Conservation (phyloP, 2,329 filamentous ascomycete genomes). For the Elsinoe necatrix region DNA sequence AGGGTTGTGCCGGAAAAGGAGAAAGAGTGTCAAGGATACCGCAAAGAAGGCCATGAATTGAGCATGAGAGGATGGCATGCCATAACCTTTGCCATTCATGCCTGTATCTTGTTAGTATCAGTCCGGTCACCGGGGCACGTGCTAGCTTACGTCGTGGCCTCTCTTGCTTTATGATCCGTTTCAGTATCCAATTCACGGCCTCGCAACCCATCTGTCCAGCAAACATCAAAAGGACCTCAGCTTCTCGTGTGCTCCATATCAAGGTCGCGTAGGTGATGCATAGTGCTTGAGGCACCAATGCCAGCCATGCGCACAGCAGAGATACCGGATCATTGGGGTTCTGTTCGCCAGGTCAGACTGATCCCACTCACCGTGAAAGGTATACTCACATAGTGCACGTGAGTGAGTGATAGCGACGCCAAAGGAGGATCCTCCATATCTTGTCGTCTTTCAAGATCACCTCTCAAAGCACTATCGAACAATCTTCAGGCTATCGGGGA, state of each 20-base stretch:
- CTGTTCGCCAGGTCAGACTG: constrained; percentile 38
- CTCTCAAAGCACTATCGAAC: not conserved
- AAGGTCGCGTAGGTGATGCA: constrained; percentile 85
- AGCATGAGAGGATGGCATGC: constrained; percentile 92
- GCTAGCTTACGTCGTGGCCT: constrained; percentile 61
- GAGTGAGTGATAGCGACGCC: constrained; percentile 85
- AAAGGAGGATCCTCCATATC: constrained; percentile 50
- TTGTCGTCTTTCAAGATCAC: not conserved
- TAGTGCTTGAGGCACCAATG: constrained; percentile 84
- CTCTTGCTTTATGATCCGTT: constrained; percentile 87
- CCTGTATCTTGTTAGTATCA: constrained; percentile 33
- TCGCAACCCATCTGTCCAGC: constrained; percentile 87
- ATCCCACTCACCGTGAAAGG: not conserved
- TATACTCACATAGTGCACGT: constrained; percentile 79
- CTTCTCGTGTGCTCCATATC: constrained; percentile 82
- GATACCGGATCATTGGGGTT: constrained; percentile 80
- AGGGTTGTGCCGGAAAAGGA: constrained; percentile 69
- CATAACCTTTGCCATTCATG: constrained; percentile 84
- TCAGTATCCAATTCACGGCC: constrained; percentile 78
- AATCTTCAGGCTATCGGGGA: not conserved
- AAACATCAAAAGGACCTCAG: constrained; percentile 84
- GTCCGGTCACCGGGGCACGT: not conserved
- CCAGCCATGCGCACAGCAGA: constrained; percentile 84
- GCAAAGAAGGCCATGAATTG: constrained; percentile 94
- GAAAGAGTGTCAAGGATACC: constrained; percentile 72